Evolutionary conservation across 768 basidiomycete genomes (phyloP), one percentile per base, ranked within the genome.

Genomic region (Panaeolus papilionaceus): DNA sequence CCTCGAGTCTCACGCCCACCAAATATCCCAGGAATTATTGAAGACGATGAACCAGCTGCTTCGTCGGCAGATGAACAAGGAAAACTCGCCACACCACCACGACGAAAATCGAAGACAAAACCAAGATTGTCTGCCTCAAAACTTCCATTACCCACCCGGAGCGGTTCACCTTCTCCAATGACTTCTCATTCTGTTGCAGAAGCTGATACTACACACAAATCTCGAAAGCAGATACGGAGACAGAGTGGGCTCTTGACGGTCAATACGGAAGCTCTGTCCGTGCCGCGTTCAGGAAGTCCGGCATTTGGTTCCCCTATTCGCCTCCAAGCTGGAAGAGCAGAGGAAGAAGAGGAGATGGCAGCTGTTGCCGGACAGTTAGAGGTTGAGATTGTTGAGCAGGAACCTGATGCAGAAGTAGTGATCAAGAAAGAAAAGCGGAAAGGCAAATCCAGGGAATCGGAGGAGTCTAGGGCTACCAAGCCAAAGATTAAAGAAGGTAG

Each of bases 231-330:
- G 18, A 70, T 81, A 61, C 76, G 84, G 68, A 73, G 84, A 58
- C 85, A 84, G 72, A 86, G 85, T 67, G 90, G 91, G 11, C 79
- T 92, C 47, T 76, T 93, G 63, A 83, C 79, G 66, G 76, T 84
- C 20, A 78, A 75, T 66, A 78, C 77, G 16, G 82, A 81, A 14
- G 73, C 79, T 16, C 71, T 83, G 26, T 73, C 83, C 26, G 81
- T 82, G 18, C 88, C 84, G 9, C 84, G 90, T 66, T 85, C 88
- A 28, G 82, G 87, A 0, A 92, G 90, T 70, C 91, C 91, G 2
- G 89, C 89, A 1, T 88, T 89, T 70, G 91, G 89, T 6, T 90
- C 88, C 2, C 89, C 89, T 38, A 81, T 84, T 38, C 83, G 87
- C 54, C 78, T 84, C 70, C 83, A 84, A 66, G 87, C 88, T 12